Evolutionary conservation across 1,284 basidiomycete genomes (phyloP).

Genomic region (Ustilago sp.): DNA sequence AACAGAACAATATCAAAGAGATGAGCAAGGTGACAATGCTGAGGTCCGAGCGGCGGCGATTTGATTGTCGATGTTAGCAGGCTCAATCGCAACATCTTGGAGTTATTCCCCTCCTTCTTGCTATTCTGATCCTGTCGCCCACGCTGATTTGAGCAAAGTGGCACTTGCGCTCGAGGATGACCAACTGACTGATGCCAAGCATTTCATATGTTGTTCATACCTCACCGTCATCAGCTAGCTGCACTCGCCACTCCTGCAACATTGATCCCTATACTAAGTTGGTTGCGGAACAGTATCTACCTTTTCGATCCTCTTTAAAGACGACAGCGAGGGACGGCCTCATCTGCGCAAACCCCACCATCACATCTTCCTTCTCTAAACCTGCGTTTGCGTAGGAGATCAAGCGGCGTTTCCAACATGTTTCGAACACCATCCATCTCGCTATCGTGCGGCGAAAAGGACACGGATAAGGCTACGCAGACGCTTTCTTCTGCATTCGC

Average conservation of each 20-base stretch:
- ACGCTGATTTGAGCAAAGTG: not conserved
- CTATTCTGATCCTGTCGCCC: not conserved
- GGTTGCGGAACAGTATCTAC: not conserved
- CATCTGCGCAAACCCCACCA: not conserved
- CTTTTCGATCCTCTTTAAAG: not conserved
- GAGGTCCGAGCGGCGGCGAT: not conserved
- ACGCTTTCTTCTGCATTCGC: slow-evolving; percentile 48
- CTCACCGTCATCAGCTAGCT: not conserved
- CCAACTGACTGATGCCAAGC: slow-evolving; percentile 7
- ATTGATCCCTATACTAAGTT: not conserved
- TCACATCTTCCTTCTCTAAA: not conserved
- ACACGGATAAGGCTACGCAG: slow-evolving; percentile 26
- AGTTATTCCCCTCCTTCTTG: not conserved
- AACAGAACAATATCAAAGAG: not conserved
- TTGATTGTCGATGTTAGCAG: not conserved
- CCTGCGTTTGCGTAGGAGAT: not conserved
- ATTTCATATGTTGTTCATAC: not conserved
- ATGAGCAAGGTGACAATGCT: not conserved
- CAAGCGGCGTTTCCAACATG: slow-evolving; percentile 6
- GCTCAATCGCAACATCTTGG: not conserved
- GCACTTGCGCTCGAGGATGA: not conserved
- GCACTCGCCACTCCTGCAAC: not conserved
- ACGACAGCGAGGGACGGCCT: not conserved
- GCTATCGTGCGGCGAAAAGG: slow-evolving; percentile 25
- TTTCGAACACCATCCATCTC: slow-evolving; percentile 40